Evolutionary conservation across 208 protist genomes (phyloP).

Genomic region (Acanthamoeba healyi): DNA sequence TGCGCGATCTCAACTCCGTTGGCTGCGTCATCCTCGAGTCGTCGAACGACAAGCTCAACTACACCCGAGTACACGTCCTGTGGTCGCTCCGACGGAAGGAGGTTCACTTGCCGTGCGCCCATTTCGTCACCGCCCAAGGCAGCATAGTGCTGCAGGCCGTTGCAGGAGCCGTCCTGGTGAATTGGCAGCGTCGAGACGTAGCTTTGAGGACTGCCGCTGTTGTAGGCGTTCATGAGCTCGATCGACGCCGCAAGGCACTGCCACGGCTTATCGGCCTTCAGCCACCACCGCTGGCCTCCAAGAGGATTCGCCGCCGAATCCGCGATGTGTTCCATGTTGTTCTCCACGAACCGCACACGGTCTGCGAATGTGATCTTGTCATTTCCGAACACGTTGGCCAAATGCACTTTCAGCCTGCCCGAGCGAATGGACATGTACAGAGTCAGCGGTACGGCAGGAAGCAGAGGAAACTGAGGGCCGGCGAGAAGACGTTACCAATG

Average conservation of each 20-base stretch:
- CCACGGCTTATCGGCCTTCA: slow-evolving; percentile 96
- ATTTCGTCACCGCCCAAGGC: slow-evolving; percentile 97
- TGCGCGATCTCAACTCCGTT: slow-evolving; percentile 92
- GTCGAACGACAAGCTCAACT: slow-evolving; percentile 93
- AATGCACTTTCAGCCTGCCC: slow-evolving; percentile 95
- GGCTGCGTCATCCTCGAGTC: slow-evolving; percentile 92
- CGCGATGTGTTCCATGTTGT: slow-evolving; percentile 90
- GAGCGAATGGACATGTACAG: neutral
- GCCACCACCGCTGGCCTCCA: slow-evolving; percentile 91
- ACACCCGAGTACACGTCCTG: slow-evolving; percentile 96
- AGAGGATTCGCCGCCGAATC: slow-evolving; percentile 81
- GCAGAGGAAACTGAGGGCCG: neutral
- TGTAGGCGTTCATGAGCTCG: slow-evolving; percentile 95
- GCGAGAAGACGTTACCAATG: slow-evolving; percentile 92
- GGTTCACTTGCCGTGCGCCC: slow-evolving; percentile 96
- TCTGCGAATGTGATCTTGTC: slow-evolving; percentile 97
- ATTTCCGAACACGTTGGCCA: slow-evolving; percentile 97
- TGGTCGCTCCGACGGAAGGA: slow-evolving; percentile 94
- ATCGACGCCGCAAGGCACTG: slow-evolving; percentile 96
- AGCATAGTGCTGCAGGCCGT: slow-evolving; percentile 99
- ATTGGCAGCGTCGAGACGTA: slow-evolving; percentile 95
- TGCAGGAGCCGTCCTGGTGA: slow-evolving; percentile 98
- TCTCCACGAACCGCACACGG: slow-evolving; percentile 95
- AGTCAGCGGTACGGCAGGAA: neutral
- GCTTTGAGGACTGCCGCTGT: slow-evolving; percentile 90